A percentile compares a stretch with the other conserved stretches of the same genome.
phyloP scores from a whole-genome alignment of 257 asterid species.

The Hygrophila difformis region DNA sequence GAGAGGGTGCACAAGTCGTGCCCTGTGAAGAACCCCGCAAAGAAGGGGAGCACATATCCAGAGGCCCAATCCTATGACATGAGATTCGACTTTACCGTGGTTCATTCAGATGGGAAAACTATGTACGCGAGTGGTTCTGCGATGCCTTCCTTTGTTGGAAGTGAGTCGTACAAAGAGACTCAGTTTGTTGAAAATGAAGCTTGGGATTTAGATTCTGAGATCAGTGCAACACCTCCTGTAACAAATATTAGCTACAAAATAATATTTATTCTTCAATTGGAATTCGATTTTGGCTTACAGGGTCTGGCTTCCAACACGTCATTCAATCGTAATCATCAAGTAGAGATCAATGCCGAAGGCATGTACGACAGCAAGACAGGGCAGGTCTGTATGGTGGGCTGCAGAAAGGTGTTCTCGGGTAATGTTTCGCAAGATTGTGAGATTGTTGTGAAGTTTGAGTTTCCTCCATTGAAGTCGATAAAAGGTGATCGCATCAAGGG shows the following conservation, averaged over 20 bases:
- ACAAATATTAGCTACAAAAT: constrained; percentile 43
- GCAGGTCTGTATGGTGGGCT: constrained; percentile 43
- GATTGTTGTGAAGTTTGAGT: constrained; percentile 25
- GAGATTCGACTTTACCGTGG: constrained; percentile 39
- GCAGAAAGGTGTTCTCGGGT: constrained; percentile 17
- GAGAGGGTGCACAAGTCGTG: constrained; percentile 27
- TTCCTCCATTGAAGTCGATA: constrained; percentile 6
- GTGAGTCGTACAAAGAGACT: constrained; percentile 10
- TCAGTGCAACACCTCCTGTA: background rate
- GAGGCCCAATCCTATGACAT: constrained; percentile 37
- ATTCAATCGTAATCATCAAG: background rate
- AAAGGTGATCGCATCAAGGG: constrained; percentile 24
- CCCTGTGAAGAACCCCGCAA: constrained; percentile 7
- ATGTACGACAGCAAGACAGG: constrained; percentile 39
- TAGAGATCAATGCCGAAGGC: too few species aligned
- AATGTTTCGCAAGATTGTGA: constrained; percentile 31
- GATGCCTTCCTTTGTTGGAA: constrained; percentile 31
- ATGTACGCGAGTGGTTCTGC: constrained; percentile 37
- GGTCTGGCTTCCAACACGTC: constrained; percentile 15
- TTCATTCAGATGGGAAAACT: constrained; percentile 11
- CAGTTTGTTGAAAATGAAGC: constrained; percentile 23
- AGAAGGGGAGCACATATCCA: constrained; percentile 24
- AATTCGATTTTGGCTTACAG: background rate
- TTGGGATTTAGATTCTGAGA: constrained; percentile 13
- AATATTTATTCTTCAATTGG: constrained; percentile 3